Base-by-base conservation (phyloP, 2,329 filamentous ascomycete genomes). In the Cladosporium austrohemisphaericum region DNA sequence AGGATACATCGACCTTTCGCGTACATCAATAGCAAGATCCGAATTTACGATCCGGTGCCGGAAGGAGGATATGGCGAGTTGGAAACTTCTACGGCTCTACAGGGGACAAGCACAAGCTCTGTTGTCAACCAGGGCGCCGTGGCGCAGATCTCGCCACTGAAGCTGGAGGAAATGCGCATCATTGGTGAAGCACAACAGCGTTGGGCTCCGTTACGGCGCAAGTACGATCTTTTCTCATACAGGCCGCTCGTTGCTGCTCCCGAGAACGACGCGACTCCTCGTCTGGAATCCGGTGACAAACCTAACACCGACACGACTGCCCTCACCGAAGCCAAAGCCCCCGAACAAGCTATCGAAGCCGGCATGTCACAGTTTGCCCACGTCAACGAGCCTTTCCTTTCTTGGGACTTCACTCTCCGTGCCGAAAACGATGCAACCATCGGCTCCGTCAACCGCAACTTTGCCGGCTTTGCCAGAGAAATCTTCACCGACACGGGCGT, bases 401-500 rank as follows among this genome's bases (percentile, higher is more conserved):
- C 79, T 7, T 84, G 80, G 80, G 79, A 84, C 62, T 85, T 85
- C 62, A 75, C 76, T 8, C 69, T 85, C 3, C 72, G 71, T 26
- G 73, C 75, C 2, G 72, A 76, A 45, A 70, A 78, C 19, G 62
- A 68, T 33, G 68, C 65, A 2, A 64, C 80, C 10, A 74, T 84
- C 47, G 81, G 81, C 33, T 79, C 76, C 2, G 81, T 85, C 3
- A 84, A 83, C 56, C 77, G 81, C 53, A 79, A 83, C 56, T 85
- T 84, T 56, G 71, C 65, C 14, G 81, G 81, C 2, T 82, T 83
- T 60, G 80, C 77, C 2, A 71, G 81, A 10, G 81, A 85, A 55
- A 70, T 84, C 14, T 84, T 85, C 61, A 84, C 81, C 1, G 81
- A 84, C 54, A 84, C 80, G 0, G 81, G 81, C 35, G 77, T 83